phyloP scores from a whole-genome alignment of 257 asterid genomes.

The Buddleja alternifolia region DNA sequence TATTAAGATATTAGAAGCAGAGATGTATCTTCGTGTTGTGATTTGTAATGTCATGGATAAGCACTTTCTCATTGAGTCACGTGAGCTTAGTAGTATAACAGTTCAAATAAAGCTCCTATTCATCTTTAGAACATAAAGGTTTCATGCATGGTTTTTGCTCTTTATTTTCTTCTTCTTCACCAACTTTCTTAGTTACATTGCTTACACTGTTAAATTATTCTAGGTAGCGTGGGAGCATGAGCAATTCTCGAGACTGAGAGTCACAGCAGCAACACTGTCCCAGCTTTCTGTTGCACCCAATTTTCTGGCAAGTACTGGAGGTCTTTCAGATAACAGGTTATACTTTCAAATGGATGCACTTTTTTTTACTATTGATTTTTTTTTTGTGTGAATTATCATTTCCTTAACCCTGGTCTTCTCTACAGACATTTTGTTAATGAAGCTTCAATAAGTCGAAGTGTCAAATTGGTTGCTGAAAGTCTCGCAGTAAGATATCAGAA shows the following conservation, averaged over 20 bases:
- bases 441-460: conserved; percentile 64
- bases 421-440: conserved; percentile 68
- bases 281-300: conserved; percentile 82
- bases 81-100: background rate
- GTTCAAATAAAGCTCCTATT: background rate
- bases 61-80: conserved; percentile 9
- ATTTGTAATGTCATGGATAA: background rate
- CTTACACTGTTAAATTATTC: conserved; percentile 47
- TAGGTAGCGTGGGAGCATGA: conserved; percentile 99
- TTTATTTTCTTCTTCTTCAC: conserved; percentile 22
- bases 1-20: background rate
- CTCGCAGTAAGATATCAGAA: conserved; percentile 72
- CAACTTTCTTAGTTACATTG: conserved; percentile 28
- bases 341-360: conserved; percentile 25
- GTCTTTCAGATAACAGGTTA: conserved; percentile 83
- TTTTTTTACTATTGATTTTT: background rate
- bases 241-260: conserved; percentile 87
- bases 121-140: conserved; percentile 5
- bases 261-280: conserved; percentile 94
- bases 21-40: conserved; percentile 8
- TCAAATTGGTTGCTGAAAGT: conserved; percentile 91
- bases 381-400: conserved; percentile 18
- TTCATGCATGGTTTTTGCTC: background rate
- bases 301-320: conserved; percentile 77
- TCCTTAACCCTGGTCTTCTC: conserved; percentile 35